Evolutionary conservation across 2,329 filamentous ascomycete genomes (phyloP).

Genomic region (Fusarium xylarioides): DNA sequence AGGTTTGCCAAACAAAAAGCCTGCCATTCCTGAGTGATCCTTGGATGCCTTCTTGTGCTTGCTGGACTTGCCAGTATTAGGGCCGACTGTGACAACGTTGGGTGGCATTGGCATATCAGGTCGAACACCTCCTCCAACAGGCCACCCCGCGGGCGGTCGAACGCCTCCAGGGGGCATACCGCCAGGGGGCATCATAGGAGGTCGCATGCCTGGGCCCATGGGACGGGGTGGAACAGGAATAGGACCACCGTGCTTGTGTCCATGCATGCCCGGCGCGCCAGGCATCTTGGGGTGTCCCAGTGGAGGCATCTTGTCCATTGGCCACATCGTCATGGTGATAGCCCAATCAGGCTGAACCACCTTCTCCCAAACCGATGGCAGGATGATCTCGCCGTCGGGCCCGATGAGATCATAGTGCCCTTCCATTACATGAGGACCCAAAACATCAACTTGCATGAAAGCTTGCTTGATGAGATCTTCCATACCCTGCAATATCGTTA

Average conservation of each 20-base stretch:
- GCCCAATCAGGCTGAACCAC: conserved; percentile 76
- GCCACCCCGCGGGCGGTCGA: conserved; percentile 37
- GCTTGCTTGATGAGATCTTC: conserved; percentile 87
- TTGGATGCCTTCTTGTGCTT: conserved; percentile 39
- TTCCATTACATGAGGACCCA: conserved; percentile 78
- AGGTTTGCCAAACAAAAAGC: conserved; percentile 44
- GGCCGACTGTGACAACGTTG: conserved; percentile 38
- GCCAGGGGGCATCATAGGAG: conserved; percentile 9
- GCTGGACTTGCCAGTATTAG: conserved; percentile 21
- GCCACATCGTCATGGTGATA: conserved; percentile 68
- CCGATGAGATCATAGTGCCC: conserved; percentile 84
- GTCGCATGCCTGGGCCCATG: conserved; percentile 21
- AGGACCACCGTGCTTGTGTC: conserved; percentile 22
- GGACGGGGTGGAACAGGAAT: conserved; percentile 8
- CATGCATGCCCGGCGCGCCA: conserved; percentile 20
- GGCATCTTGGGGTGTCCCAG: conserved; percentile 34
- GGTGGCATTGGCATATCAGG: conserved; percentile 20
- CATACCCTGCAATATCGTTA: conserved; percentile 71
- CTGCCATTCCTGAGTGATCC: conserved; percentile 29
- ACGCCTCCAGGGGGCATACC: conserved; percentile 23
- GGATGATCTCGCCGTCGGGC: conserved; percentile 82
- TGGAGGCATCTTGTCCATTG: conserved; percentile 57
- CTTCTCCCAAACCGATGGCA: conserved; percentile 81
- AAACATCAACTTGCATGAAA: conserved; percentile 79
- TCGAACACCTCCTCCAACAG: background rate